These are phyloP conservation scores for Hymenoscyphus infarciens DNA, from an alignment of 2,329 filamentous ascomycete genomes.

Conservation along the genomic window DNA sequence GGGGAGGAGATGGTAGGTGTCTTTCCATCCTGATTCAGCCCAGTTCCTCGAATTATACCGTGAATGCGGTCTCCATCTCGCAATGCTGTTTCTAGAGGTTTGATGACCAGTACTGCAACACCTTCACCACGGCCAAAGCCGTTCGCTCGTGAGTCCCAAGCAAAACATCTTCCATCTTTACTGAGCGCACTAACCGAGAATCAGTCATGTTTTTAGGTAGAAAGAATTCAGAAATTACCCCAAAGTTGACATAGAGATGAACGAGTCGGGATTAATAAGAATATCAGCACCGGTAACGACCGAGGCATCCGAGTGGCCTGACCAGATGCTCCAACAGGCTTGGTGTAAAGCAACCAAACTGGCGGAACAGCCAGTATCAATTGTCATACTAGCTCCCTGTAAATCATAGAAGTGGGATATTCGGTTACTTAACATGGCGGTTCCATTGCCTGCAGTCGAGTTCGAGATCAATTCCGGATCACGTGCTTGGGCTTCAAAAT, in stretches of 20 bases:
- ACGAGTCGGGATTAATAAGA: constrained; percentile 11
- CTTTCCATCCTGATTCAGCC: constrained; percentile 52
- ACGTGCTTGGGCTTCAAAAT: constrained; percentile 12
- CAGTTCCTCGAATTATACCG: constrained; percentile 50
- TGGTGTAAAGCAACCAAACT: constrained; percentile 35
- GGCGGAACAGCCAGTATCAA: constrained; percentile 46
- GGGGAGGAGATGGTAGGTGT: constrained; percentile 51
- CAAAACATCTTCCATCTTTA: constrained; percentile 36
- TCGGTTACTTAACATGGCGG: constrained; percentile 44
- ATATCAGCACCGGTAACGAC: constrained; percentile 13
- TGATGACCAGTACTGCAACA: constrained; percentile 53
- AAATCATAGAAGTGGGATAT: constrained; percentile 41
- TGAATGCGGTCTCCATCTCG: constrained; percentile 56
- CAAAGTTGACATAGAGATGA: constrained; percentile 11
- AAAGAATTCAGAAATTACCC: neutral
- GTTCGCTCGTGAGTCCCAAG: constrained; percentile 55
- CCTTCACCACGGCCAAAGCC: constrained; percentile 64
- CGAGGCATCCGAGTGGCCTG: constrained; percentile 19
- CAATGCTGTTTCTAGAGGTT: constrained; percentile 54
- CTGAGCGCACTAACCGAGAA: neutral
- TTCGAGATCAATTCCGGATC: constrained; percentile 24
- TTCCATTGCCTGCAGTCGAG: constrained; percentile 34
- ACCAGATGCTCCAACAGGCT: constrained; percentile 22
- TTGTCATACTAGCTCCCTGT: constrained; percentile 39
- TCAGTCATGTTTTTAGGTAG: too few species aligned